phyloP scores from a whole-genome alignment of 257 asterid species.

The Przewalskia tangutica region DNA sequence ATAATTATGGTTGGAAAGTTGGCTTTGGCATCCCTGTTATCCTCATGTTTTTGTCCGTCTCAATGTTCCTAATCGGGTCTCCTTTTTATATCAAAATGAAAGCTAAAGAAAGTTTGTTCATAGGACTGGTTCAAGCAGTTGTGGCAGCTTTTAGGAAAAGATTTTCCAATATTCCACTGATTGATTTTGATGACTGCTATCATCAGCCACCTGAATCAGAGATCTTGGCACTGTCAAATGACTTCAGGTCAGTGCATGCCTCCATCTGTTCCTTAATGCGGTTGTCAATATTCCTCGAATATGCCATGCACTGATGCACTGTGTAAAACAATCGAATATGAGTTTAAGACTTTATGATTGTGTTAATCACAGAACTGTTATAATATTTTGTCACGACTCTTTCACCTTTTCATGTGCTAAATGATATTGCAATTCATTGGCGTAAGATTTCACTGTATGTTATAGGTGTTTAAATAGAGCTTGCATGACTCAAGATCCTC shows the following conservation, averaged over 20 bases:
- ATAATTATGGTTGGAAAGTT: constrained; percentile 15
- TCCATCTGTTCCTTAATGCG: neutral
- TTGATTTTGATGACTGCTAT: neutral
- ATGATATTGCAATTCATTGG: neutral
- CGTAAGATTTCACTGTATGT: neutral
- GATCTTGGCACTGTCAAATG: neutral
- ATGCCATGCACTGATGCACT: neutral
- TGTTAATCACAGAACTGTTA: neutral
- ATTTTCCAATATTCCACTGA: neutral
- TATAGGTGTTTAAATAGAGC: constrained; percentile 13
- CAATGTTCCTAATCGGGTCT: constrained; percentile 7
- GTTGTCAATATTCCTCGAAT: neutral
- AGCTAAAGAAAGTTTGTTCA: constrained; percentile 9
- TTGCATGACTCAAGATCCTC: constrained; percentile 11
- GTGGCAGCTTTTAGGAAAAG: constrained; percentile 14
- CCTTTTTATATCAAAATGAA: constrained; percentile 5
- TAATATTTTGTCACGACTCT: too few species aligned
- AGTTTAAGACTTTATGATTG: too few species aligned
- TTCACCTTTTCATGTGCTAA: too few species aligned
- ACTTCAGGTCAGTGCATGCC: constrained; percentile 8
- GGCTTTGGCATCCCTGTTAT: constrained; percentile 14
- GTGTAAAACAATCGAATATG: neutral
- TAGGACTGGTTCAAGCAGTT: constrained; percentile 13
- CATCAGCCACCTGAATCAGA: neutral
- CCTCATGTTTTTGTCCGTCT: constrained; percentile 7